Evolutionary conservation across 352 stramenopile species (phyloP).

Genomic region (Globisporangium heterothallicum): DNA sequence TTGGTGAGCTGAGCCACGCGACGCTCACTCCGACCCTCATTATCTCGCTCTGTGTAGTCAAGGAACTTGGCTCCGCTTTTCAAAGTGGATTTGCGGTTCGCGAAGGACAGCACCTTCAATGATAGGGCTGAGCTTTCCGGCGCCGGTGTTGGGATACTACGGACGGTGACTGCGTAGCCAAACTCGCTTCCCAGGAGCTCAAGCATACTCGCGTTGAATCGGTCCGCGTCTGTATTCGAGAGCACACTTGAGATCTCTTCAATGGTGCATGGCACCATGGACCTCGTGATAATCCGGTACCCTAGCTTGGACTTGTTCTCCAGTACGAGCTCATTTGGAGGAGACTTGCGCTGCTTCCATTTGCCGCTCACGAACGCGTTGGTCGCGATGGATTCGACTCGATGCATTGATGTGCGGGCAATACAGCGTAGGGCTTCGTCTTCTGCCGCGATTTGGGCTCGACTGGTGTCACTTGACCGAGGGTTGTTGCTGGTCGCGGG

Average conservation of each 20-base stretch:
- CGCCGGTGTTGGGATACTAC: constrained; percentile 1
- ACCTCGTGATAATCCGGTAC: constrained; percentile 18
- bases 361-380: constrained; percentile 14
- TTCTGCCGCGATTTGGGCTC: constrained; percentile 4
- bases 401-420: constrained; percentile 8
- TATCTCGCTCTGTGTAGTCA: constrained; percentile 18
- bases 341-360: constrained; percentile 8
- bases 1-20: constrained; percentile 16
- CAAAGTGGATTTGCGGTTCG: constrained; percentile 4
- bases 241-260: constrained; percentile 18
- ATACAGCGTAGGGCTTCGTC: constrained; percentile 9
- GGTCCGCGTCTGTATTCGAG: constrained; percentile 17
- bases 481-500: neutral
- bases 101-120: constrained; percentile 19
- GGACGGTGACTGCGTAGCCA: constrained; percentile 19
- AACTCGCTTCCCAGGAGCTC: constrained; percentile 22
- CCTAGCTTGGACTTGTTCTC: constrained; percentile 12
- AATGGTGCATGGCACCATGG: constrained; percentile 18
- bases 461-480: too few species aligned
- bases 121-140: constrained; percentile 1
- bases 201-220: constrained; percentile 26
- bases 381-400: constrained; percentile 4
- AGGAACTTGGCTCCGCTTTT: constrained; percentile 12
- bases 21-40: neutral
- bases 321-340: constrained; percentile 9